phyloP scores from a whole-genome alignment of 352 stramenopile species.

The Pythium scleroteichum region DNA sequence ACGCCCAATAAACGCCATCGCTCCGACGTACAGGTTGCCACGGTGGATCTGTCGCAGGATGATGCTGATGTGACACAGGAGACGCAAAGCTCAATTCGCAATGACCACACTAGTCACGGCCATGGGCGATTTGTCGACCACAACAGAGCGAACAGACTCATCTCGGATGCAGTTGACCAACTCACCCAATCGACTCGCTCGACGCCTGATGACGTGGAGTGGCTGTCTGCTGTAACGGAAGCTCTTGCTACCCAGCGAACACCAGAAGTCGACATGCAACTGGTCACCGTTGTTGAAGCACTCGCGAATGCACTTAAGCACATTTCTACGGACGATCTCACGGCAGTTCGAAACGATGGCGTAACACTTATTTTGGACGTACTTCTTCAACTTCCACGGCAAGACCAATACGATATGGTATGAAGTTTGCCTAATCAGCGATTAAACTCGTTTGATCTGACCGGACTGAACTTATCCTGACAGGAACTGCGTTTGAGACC shows the following conservation, averaged over 20 bases:
- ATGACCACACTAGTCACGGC: slow-evolving; percentile 9
- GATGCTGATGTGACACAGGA: slow-evolving; percentile 23
- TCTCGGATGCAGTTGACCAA: slow-evolving; percentile 9
- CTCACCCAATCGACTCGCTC: slow-evolving; percentile 1
- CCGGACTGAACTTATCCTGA: background rate
- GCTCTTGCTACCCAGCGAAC: slow-evolving; percentile 10
- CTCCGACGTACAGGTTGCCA: background rate
- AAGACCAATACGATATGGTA: slow-evolving; percentile 26
- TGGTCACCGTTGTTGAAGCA: slow-evolving; percentile 16
- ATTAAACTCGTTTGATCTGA: background rate
- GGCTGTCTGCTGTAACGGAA: slow-evolving; percentile 12
- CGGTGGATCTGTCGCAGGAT: slow-evolving; percentile 27
- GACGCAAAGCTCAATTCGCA: slow-evolving; percentile 11
- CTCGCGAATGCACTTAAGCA: slow-evolving; percentile 28
- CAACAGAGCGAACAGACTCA: slow-evolving; percentile 9
- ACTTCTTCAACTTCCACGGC: slow-evolving; percentile 15
- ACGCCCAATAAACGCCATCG: slow-evolving; percentile 23
- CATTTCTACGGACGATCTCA: slow-evolving; percentile 5
- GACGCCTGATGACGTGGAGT: slow-evolving; percentile 14
- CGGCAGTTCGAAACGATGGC: slow-evolving; percentile 16
- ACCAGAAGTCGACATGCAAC: slow-evolving; percentile 7
- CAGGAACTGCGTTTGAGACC: slow-evolving; percentile 25
- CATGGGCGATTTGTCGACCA: background rate
- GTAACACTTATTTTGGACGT: slow-evolving; percentile 25
- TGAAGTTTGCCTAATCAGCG: background rate